Percentiles rank a stretch among this genome's conserved stretches.
phyloP scores from a whole-genome alignment of 2,329 filamentous ascomycete genomes.

The Paecilomyces variotii region DNA sequence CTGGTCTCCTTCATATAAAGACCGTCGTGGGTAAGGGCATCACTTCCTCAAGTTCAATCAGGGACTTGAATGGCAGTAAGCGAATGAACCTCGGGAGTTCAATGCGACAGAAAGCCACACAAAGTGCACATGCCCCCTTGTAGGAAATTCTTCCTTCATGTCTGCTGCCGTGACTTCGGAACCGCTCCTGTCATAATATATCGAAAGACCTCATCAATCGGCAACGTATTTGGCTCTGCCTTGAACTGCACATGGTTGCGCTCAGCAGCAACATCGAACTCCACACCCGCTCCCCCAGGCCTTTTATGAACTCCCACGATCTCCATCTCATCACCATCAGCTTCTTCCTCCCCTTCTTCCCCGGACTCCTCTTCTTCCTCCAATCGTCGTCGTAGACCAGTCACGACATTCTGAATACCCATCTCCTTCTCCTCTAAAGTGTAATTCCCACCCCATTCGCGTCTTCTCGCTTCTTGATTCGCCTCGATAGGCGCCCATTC shows the following conservation, averaged over 20 bases:
- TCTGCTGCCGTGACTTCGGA: conserved; percentile 18
- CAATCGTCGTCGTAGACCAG: conserved; percentile 54
- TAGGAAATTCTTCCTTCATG: conserved; percentile 1
- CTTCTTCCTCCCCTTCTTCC: conserved; percentile 48
- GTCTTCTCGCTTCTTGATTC: conserved; percentile 36
- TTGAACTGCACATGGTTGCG: conserved; percentile 16
- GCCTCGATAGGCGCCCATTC: conserved; percentile 44
- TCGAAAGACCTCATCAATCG: conserved; percentile 41
- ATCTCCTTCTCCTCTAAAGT: conserved; percentile 61
- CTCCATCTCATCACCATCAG: conserved; percentile 33
- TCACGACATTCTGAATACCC: conserved; percentile 63
- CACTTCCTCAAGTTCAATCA: background rate
- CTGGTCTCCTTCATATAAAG: background rate
- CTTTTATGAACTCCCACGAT: conserved; percentile 29
- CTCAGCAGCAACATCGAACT: conserved; percentile 25
- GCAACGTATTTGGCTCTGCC: conserved; percentile 22
- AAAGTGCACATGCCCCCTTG: background rate
- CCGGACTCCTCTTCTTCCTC: conserved; percentile 48
- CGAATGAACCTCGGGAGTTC: too few relatives aligned
- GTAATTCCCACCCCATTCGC: conserved; percentile 57
- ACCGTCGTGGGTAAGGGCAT: background rate
- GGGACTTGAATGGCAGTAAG: too few relatives aligned
- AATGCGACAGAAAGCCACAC: too few relatives aligned
- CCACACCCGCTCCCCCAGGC: conserved; percentile 21
- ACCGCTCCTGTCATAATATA: conserved; percentile 43